phyloP scores from a whole-genome alignment of 768 basidiomycete genomes.

The Phylloporus scabripes region DNA sequence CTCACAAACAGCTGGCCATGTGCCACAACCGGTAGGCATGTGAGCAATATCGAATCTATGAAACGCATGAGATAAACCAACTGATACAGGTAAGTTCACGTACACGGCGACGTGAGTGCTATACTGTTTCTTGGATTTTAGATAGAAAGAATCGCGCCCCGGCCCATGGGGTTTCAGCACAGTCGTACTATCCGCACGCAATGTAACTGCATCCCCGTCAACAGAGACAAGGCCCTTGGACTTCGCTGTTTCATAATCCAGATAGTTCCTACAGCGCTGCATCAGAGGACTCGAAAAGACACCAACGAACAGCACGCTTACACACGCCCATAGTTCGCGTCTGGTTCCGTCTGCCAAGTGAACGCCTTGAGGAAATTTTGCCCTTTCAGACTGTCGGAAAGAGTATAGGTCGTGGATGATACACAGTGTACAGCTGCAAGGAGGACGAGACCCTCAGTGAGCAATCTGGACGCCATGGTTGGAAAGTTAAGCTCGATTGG shows the following conservation, averaged over 20 bases:
- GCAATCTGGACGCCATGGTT: neutral
- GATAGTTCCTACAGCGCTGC: conserved; percentile 33
- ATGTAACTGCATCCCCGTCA: conserved; percentile 34
- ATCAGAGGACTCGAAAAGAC: neutral
- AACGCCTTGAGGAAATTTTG: conserved; percentile 40
- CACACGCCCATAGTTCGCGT: conserved; percentile 30
- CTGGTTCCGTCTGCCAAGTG: conserved; percentile 18
- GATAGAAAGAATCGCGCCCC: conserved; percentile 33
- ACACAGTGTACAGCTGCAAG: conserved; percentile 2
- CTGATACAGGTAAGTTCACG: neutral
- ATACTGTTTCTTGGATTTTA: conserved; percentile 28
- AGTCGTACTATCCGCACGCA: conserved; percentile 34
- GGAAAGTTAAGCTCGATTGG: no score
- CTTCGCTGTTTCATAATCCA: conserved; percentile 45
- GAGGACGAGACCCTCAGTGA: conserved; percentile 4
- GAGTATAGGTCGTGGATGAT: conserved; percentile 41
- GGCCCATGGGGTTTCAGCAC: conserved; percentile 26
- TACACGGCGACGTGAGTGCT: conserved; percentile 32
- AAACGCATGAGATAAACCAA: neutral
- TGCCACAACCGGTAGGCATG: conserved; percentile 38
- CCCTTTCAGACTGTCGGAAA: conserved; percentile 45
- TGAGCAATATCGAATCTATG: conserved; percentile 33
- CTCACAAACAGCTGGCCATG: conserved; percentile 36
- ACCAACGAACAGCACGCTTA: conserved; percentile 2
- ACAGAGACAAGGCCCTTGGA: conserved; percentile 55